Evolutionary conservation across 1,284 basidiomycete species (phyloP), one percentile per base, ranked within the genome.

Genomic region (Ustanciosporium gigantosporum): DNA sequence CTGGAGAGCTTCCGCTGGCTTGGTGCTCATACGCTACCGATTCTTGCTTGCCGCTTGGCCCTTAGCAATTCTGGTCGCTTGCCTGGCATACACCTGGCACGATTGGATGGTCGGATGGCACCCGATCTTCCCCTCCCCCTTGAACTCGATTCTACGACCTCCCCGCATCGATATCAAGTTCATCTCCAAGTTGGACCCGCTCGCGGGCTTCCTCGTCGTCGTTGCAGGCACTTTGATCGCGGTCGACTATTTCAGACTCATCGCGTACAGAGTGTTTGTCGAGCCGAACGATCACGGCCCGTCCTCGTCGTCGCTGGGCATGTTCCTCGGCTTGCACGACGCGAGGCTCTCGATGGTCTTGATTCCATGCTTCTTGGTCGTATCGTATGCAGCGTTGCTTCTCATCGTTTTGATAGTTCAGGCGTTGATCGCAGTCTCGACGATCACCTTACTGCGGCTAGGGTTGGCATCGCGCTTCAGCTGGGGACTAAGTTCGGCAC

Each of bases 11-110:
- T 70, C 68, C 15, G 49, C 62, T 5, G 74, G 67, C 0, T 43
- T 70, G 22, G 53, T 74, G 5, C 41, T 75, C 7, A 36, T 71
- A 38, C 68, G 73, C 19, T 76, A 74, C 44, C 61, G 74, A 14
- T 48, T 70, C 23, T 58, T 59, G 8, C 29, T 70, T 2, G 56
- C 64, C 14, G 51, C 59, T 3, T 74, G 67, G 62, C 68, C 71
- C 0, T 43, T 73, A 4, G 65, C 60, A 5, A 40, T 74, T 7
- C 41, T 73, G 2, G 36, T 46, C 7, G 32, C 56, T 36, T 56
- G 45, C 20, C n/a, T 56, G 17, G 48, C 51, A n/a, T 29, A 51
- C 2, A 42, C 59, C 4, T 62, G 59, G 59, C 41, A 45, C 27
- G 32, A 29, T 3, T 62, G 59, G 59, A 31, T 9, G 11, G 21